Evolutionary conservation across 2,329 filamentous ascomycete genomes (phyloP).

Genomic region (Metarhizium album): DNA sequence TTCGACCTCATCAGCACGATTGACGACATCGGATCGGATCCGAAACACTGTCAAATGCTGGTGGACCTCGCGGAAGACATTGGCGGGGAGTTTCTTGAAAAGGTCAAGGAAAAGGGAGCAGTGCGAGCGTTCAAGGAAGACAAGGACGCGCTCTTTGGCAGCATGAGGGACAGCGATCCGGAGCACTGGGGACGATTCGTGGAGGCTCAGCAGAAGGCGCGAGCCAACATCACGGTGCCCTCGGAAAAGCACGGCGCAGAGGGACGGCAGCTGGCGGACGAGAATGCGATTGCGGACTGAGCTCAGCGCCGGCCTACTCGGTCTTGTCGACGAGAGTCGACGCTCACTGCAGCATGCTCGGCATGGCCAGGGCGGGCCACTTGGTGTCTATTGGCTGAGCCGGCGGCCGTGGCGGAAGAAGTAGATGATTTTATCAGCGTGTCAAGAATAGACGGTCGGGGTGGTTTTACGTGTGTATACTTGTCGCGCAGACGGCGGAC

Average conservation of each 20-base stretch:
- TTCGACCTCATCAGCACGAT: conserved; percentile 37
- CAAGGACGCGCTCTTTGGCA: conserved; percentile 35
- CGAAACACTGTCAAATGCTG: conserved; percentile 41
- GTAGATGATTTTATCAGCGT: too few relatives aligned
- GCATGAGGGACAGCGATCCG: conserved; percentile 50
- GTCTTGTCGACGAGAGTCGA: too few relatives aligned
- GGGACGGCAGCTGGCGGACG: conserved; percentile 18
- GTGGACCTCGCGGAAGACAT: conserved; percentile 53
- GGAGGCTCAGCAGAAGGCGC: conserved; percentile 49
- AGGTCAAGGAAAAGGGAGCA: conserved; percentile 46
- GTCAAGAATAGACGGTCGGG: too few relatives aligned
- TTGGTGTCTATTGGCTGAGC: too few relatives aligned
- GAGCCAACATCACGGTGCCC: conserved; percentile 35
- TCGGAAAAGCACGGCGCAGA: conserved; percentile 15
- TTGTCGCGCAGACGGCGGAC: too few relatives aligned
- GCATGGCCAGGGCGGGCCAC: too few relatives aligned
- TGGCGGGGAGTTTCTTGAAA: conserved; percentile 46
- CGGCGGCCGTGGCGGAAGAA: too few relatives aligned
- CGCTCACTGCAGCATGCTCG: too few relatives aligned
- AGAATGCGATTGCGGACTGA: conserved; percentile 32
- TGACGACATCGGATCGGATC: conserved; percentile 39
- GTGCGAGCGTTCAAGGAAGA: conserved; percentile 52
- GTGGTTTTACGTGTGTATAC: too few relatives aligned
- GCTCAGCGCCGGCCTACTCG: background rate
- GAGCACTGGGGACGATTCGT: conserved; percentile 54